Evolutionary conservation across 352 stramenopile genomes (phyloP).

Genomic region (Phytophthora ohioensis): DNA sequence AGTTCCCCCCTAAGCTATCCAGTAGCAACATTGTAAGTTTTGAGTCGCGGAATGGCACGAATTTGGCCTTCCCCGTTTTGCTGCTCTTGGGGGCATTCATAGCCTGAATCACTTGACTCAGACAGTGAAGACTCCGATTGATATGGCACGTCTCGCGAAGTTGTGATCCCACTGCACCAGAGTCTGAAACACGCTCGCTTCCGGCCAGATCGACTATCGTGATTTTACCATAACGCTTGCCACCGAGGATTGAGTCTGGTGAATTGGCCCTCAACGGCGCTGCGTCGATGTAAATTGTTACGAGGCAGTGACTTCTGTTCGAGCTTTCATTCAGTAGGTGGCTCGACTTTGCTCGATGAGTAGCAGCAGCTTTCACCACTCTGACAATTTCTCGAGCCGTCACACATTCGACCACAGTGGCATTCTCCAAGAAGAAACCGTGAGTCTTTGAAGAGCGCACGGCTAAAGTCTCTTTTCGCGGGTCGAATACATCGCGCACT

Average conservation of each 20-base stretch:
- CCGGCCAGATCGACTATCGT: conserved; percentile 81
- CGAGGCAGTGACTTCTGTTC: conserved; percentile 80
- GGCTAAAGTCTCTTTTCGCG: conserved; percentile 60
- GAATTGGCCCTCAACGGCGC: conserved; percentile 37
- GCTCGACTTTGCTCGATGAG: conserved; percentile 73
- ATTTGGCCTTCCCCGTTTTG: conserved; percentile 56
- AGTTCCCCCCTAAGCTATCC: conserved; percentile 76
- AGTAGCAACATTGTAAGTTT: conserved; percentile 83
- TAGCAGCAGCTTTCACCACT: conserved; percentile 67
- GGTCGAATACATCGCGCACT: conserved; percentile 71
- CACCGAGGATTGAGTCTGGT: conserved; percentile 9
- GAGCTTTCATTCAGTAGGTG: conserved; percentile 76
- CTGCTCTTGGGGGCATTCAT: conserved; percentile 53
- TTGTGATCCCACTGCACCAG: conserved; percentile 62
- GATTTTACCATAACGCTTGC: conserved; percentile 78
- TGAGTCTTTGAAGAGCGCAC: conserved; percentile 72
- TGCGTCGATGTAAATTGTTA: conserved; percentile 85
- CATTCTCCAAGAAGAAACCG: conserved; percentile 79
- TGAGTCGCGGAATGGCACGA: conserved; percentile 75
- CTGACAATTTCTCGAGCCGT: conserved; percentile 67
- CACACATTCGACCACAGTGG: conserved; percentile 68
- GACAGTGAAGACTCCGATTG: conserved; percentile 83
- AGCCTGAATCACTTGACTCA: conserved; percentile 80
- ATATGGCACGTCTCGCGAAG: conserved; percentile 81
- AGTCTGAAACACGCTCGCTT: conserved; percentile 74